Conservation (phyloP, 106 monocot genomes). For the Triglochin maritima region DNA sequence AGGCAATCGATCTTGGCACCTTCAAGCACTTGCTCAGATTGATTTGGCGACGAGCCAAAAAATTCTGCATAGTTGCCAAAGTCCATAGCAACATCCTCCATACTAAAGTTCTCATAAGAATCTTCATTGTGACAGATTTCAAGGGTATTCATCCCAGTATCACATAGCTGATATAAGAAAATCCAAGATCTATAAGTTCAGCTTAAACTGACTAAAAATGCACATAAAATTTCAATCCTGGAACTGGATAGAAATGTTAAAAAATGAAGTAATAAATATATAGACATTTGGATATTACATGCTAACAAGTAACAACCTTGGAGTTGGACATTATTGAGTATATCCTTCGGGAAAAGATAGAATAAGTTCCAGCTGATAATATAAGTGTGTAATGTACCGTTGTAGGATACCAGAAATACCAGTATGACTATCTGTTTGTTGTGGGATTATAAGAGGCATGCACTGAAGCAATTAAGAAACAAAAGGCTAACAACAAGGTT, state of each 20-base stretch:
- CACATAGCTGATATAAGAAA: not conserved
- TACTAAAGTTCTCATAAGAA: slow-evolving; percentile 22
- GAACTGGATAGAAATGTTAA: not conserved
- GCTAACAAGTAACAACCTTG: no score
- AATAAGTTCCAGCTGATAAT: no score
- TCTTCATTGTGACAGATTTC: slow-evolving; percentile 8
- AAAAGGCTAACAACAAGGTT: no score
- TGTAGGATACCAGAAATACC: no score
- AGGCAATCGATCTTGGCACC: slow-evolving; percentile 58
- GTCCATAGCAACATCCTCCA: slow-evolving; percentile 49
- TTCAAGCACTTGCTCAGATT: slow-evolving; percentile 40
- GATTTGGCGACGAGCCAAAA: slow-evolving; percentile 40
- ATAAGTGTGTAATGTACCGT: no score
- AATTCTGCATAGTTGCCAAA: slow-evolving; percentile 79
- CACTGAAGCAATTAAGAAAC: no score
- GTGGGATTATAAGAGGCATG: no score
- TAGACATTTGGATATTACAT: no score
- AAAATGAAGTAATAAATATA: not conserved
- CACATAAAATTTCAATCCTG: slow-evolving; percentile 5
- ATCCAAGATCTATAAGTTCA: not conserved
- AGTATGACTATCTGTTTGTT: no score
- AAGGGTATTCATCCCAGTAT: not conserved
- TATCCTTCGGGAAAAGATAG: no score
- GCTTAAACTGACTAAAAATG: not conserved
- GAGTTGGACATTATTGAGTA: no score